Base-by-base conservation (phyloP, 1,139 yeast species). In the Citeromyces hawaiiensis region DNA sequence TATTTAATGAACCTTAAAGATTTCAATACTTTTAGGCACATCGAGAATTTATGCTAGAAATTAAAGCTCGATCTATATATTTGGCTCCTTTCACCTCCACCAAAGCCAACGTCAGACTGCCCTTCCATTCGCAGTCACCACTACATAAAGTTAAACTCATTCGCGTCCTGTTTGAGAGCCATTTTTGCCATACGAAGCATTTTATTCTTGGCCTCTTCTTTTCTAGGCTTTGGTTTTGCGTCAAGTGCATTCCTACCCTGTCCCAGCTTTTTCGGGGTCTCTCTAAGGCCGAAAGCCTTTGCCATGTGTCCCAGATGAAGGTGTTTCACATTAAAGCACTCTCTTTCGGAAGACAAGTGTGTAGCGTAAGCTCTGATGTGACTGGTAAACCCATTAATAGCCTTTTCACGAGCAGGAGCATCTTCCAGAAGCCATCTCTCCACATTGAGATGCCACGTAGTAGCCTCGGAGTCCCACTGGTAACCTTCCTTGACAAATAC, bases 321-420 rank as follows among this genome's bases (percentile, higher is more conserved):
- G 34, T 69, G 63, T 51, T 82, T 83, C 27, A 91, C 76, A 52
- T 85, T 87, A 64, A 91, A 91, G 45, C 71, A 76, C 36, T 67
- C 70, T 52, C 91, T 72, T 57, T 93, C 98, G 1, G 76, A 54
- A 0, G 88, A 65, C 45, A 86, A 72, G 63, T 91, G 99, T 0
- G 99, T 91, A n/a, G 98, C 86, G 55, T 91, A 91, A 0, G 98
- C 98, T 53, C 97, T 70, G 35, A 91, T 67, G 57, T 91, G 97
- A 45, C 95, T 81, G 8, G 83, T 76, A 54, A 85, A 91, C 2
- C 85, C 97, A 50, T 77, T 74, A 35, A 59, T 56, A 14, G 60
- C 59, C 13, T 66, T 53, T 17, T 72, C 76, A 41, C 77, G 80
- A 10, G 71, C 71, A 0, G 63, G 58, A 1, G 70, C 60, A 48